Percentiles rank a stretch among this genome's conserved stretches.
phyloP scores from a whole-genome alignment of 805 yeast species.

The Pichia eremophila region DNA sequence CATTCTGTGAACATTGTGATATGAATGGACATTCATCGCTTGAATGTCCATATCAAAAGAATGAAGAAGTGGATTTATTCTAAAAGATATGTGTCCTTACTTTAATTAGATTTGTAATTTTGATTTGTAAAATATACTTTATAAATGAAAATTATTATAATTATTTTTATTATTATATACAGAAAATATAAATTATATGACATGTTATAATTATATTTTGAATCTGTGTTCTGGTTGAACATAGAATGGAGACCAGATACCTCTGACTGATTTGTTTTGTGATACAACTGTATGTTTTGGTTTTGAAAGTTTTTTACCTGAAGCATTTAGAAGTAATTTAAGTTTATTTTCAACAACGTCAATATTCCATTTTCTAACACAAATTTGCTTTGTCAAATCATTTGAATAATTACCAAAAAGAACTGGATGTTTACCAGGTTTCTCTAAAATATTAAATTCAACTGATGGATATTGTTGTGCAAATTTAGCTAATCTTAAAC shows the following conservation, averaged over 20 bases:
- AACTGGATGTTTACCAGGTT: constrained; percentile 73
- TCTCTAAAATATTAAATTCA: constrained; percentile 59
- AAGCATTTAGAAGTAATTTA: constrained; percentile 51
- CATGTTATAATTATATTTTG: background rate
- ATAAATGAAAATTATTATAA: background rate
- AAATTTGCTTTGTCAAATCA: constrained; percentile 34
- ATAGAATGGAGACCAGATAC: constrained; percentile 96
- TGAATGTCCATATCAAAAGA: constrained; percentile 80
- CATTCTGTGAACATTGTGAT: constrained; percentile 94
- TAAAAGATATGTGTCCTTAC: background rate
- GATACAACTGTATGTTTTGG: constrained; percentile 75
- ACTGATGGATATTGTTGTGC: constrained; percentile 58
- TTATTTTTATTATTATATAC: background rate
- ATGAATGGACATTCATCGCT: constrained; percentile 78
- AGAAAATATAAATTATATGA: background rate
- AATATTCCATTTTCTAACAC: constrained; percentile 64
- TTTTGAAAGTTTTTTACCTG: constrained; percentile 54
- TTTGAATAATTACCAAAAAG: constrained; percentile 46
- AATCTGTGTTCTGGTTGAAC: constrained; percentile 42
- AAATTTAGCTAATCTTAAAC: constrained; percentile 39
- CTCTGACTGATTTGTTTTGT: constrained; percentile 77
- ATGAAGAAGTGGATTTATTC: constrained; percentile 20
- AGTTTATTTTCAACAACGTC: constrained; percentile 57
- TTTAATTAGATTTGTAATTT: too few species aligned
- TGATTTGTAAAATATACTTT: too few species aligned